Conservation (phyloP, 352 stramenopile species). For the Blastocystis sp. region DNA sequence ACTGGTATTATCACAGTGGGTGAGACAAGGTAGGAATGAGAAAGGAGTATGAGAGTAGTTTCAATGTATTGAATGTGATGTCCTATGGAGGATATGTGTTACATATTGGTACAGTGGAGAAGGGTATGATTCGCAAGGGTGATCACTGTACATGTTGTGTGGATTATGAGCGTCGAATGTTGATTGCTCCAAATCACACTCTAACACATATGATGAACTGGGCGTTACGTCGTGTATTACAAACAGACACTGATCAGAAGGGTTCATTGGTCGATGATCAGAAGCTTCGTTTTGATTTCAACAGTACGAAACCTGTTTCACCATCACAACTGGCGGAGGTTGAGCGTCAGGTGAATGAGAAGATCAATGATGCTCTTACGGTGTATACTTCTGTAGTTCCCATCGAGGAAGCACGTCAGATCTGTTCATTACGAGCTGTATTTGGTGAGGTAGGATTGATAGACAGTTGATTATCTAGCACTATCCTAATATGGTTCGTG, state of each 20-base stretch:
- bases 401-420: constrained; percentile 84
- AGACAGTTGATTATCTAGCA: not conserved
- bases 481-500: constrained; percentile 93
- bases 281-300: constrained; percentile 97
- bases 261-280: constrained; percentile 90
- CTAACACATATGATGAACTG: constrained; percentile 99
- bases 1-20: constrained; percentile 74
- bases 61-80: constrained; percentile 46
- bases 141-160: constrained; percentile 79
- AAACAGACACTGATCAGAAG: constrained; percentile 86
- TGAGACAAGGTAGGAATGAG: not conserved
- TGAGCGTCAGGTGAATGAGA: constrained; percentile 74
- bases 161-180: constrained; percentile 83
- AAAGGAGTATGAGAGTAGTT: not conserved
- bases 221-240: constrained; percentile 86
- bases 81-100: constrained; percentile 89
- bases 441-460: constrained; percentile 85
- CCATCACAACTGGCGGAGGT: constrained; percentile 75
- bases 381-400: constrained; percentile 81
- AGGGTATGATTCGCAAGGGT: constrained; percentile 71
- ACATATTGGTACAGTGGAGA: constrained; percentile 78
- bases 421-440: constrained; percentile 89
- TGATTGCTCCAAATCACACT: constrained; percentile 93
- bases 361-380: constrained; percentile 67
- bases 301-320: constrained; percentile 85